Conservation (phyloP, 192 early-diverging fungal species). For the Podila clonocystis region DNA sequence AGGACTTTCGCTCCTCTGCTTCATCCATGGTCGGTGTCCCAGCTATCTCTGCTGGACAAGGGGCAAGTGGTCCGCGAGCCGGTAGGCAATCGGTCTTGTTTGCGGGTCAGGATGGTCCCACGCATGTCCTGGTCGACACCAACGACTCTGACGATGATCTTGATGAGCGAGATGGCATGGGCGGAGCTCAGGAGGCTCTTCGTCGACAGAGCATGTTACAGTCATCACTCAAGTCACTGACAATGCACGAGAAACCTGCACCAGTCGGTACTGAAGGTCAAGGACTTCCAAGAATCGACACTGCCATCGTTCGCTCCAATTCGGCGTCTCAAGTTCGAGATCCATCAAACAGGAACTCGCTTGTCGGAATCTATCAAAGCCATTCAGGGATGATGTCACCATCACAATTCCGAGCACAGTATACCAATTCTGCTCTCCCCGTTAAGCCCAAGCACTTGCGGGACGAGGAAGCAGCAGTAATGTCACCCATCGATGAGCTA, state of each 20-base stretch:
- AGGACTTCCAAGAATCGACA: background rate
- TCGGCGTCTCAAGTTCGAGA: background rate
- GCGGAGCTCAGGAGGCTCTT: too few relatives aligned
- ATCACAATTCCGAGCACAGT: constrained; percentile 37
- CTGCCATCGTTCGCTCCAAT: background rate
- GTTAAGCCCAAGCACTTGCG: constrained; percentile 9
- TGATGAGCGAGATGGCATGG: too few relatives aligned
- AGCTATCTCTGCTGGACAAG: too few relatives aligned
- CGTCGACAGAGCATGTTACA: background rate
- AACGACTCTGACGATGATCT: too few relatives aligned
- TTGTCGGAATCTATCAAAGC: background rate
- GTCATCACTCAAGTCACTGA: background rate
- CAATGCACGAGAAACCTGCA: background rate
- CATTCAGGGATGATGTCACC: constrained; percentile 35
- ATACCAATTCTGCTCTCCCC: constrained; percentile 12
- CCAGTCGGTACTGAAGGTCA: background rate
- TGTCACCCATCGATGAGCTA: background rate
- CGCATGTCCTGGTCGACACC: background rate
- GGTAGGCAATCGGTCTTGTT: too few relatives aligned
- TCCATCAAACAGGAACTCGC: background rate
- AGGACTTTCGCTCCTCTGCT: constrained; percentile 4
- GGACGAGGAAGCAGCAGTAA: background rate
- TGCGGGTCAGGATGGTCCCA: too few relatives aligned
- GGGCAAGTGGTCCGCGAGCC: too few relatives aligned
- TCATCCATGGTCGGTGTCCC: too few relatives aligned